Percentiles rank a stretch among this genome's conserved stretches.
Evolutionary conservation across 768 basidiomycete genomes (phyloP).

Genomic region (Lactarius pseudohatsudake): DNA sequence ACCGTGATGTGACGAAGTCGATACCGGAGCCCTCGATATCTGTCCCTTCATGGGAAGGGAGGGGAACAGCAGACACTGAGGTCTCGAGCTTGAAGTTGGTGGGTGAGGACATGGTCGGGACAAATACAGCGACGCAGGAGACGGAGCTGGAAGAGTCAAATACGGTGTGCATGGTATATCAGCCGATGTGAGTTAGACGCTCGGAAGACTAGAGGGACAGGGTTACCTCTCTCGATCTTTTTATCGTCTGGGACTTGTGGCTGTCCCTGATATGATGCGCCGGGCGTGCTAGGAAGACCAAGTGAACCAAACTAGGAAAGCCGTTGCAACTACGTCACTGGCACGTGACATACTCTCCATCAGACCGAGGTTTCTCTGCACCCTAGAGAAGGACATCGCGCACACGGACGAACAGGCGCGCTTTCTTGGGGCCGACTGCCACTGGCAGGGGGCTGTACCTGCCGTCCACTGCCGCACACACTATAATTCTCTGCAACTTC

Average conservation of each 20-base stretch:
- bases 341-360: too few relatives aligned
- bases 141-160: background rate
- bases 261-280: constrained; percentile 4
- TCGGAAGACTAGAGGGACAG: background rate
- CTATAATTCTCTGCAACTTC: too few relatives aligned
- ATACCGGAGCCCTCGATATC: constrained; percentile 36
- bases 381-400: too few relatives aligned
- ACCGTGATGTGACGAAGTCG: constrained; percentile 60
- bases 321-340: too few relatives aligned
- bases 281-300: background rate
- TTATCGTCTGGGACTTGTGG: constrained; percentile 18
- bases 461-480: too few relatives aligned
- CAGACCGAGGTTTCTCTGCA: too few relatives aligned
- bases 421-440: too few relatives aligned
- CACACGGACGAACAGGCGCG: too few relatives aligned
- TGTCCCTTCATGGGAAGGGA: constrained; percentile 27
- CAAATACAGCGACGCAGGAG: constrained; percentile 6
- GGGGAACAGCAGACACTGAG: constrained; percentile 3
- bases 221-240: constrained; percentile 3
- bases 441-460: too few relatives aligned
- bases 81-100: constrained; percentile 24
- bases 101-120: constrained; percentile 26
- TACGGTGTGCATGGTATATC: constrained; percentile 13
- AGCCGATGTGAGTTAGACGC: background rate
- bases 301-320: too few relatives aligned